phyloP scores from a whole-genome alignment of 306 rosid genomes.

The Trifolium repens region DNA sequence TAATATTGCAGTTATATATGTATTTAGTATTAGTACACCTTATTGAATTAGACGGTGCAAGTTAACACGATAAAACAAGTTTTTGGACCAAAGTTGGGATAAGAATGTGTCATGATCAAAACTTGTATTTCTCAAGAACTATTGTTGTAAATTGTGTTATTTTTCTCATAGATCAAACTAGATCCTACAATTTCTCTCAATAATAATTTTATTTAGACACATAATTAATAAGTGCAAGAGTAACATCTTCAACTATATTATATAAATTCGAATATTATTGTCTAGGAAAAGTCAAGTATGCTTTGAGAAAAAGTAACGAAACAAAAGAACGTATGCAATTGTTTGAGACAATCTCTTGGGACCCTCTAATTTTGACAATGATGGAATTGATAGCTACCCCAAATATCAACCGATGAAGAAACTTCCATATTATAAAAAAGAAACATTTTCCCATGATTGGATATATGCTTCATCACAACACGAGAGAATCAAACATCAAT shows the following conservation, averaged over 20 bases:
- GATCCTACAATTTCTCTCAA: too few relatives aligned
- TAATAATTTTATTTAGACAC: too few relatives aligned
- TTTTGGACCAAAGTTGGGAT: too few relatives aligned
- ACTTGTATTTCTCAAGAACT: too few relatives aligned
- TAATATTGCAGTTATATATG: too few relatives aligned
- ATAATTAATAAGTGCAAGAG: background rate
- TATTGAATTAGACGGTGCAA: too few relatives aligned
- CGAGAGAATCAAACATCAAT: constrained; percentile 39
- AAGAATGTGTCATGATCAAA: too few relatives aligned
- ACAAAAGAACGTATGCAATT: constrained; percentile 15
- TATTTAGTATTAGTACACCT: too few relatives aligned
- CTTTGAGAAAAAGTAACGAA: background rate
- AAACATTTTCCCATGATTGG: constrained; percentile 26
- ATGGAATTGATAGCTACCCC: background rate
- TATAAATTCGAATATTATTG: background rate
- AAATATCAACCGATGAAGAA: constrained; percentile 2
- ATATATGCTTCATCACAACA: constrained; percentile 19
- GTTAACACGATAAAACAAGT: too few relatives aligned
- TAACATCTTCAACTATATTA: background rate
- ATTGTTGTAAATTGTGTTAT: too few relatives aligned
- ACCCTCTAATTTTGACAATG: background rate
- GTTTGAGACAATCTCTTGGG: background rate
- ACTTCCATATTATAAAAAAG: constrained; percentile 2
- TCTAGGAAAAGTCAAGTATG: background rate
- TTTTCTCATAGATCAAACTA: too few relatives aligned